Conservation (phyloP, 176 grass and related monocot species). For the Rhynchospora pubera region DNA sequence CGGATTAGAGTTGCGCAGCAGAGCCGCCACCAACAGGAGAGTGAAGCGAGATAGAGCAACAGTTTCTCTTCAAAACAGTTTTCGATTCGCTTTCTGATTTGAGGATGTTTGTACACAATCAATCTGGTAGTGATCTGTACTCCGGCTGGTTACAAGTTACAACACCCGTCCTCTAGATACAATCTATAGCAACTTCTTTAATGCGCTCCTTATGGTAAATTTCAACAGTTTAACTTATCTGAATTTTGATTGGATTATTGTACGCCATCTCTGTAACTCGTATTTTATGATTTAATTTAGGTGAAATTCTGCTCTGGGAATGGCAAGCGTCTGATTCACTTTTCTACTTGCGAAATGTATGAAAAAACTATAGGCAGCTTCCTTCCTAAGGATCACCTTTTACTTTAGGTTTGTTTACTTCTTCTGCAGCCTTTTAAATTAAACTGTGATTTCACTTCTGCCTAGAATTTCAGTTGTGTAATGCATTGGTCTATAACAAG, state of each 20-base stretch:
- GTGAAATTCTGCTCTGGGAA: conserved; percentile 98
- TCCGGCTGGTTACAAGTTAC: conserved; percentile 96
- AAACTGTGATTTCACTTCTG: background rate
- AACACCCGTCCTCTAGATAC: conserved; percentile 90
- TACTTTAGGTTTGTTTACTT: conserved; percentile 56
- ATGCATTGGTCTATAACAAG: background rate
- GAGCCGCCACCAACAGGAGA: no score
- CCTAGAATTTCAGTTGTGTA: background rate
- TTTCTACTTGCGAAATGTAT: conserved; percentile 98
- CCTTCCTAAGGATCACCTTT: conserved; percentile 88
- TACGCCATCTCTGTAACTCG: background rate
- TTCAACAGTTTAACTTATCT: conserved; percentile 12
- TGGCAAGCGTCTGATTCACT: conserved; percentile 91
- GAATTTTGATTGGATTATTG: no score
- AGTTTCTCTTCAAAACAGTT: no score
- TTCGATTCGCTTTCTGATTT: background rate
- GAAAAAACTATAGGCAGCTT: conserved; percentile 95
- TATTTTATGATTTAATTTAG: conserved; percentile 27
- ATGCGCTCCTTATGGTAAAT: conserved; percentile 80
- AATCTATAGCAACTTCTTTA: conserved; percentile 98
- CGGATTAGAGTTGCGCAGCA: no score
- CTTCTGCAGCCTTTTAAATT: background rate
- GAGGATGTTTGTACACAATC: conserved; percentile 53
- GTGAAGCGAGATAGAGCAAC: no score
- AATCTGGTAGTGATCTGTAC: conserved; percentile 99